These are phyloP conservation scores for Aureobasidium leucospermi DNA, from an alignment of 2,329 filamentous ascomycete species.

Conservation along the genomic window DNA sequence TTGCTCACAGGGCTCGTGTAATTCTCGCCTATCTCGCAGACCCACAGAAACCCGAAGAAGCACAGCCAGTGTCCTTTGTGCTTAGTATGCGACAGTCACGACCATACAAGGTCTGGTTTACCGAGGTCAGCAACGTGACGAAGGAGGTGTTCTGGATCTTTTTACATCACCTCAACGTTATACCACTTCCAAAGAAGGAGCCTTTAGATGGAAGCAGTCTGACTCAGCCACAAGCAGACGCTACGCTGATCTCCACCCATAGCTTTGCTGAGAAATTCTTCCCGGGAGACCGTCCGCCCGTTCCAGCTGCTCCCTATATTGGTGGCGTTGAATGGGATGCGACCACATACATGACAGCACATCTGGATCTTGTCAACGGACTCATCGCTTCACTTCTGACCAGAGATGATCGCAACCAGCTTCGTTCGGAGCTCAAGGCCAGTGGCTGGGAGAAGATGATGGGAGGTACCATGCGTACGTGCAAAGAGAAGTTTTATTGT, in stretches of 20 bases:
- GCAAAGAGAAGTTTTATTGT: slow-evolving; percentile 97
- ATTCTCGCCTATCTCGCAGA: slow-evolving; percentile 76
- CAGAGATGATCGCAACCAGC: slow-evolving; percentile 60
- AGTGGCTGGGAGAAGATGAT: slow-evolving; percentile 90
- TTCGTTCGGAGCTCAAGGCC: slow-evolving; percentile 70
- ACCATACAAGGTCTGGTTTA: slow-evolving; percentile 90
- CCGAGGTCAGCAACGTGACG: slow-evolving; percentile 84
- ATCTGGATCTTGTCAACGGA: slow-evolving; percentile 88
- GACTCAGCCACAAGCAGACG: not conserved
- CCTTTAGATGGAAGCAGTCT: not conserved
- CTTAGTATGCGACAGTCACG: slow-evolving; percentile 79
- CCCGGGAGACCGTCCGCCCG: slow-evolving; percentile 76
- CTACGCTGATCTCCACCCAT: not conserved
- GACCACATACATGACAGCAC: slow-evolving; percentile 88
- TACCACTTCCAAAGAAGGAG: slow-evolving; percentile 50
- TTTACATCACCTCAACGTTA: slow-evolving; percentile 83
- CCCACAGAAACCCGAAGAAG: slow-evolving; percentile 65
- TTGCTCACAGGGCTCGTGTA: slow-evolving; percentile 57
- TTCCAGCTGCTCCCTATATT: slow-evolving; percentile 90
- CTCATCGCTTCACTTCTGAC: slow-evolving; percentile 75
- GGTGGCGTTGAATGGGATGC: slow-evolving; percentile 98
- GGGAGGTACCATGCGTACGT: slow-evolving; percentile 75
- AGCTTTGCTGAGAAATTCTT: slow-evolving; percentile 61
- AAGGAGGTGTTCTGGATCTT: slow-evolving; percentile 99
- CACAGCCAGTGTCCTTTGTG: slow-evolving; percentile 76